These are phyloP conservation scores for Citropsis articulata DNA, from an alignment of 345 rosid species.

Conservation along the genomic window DNA sequence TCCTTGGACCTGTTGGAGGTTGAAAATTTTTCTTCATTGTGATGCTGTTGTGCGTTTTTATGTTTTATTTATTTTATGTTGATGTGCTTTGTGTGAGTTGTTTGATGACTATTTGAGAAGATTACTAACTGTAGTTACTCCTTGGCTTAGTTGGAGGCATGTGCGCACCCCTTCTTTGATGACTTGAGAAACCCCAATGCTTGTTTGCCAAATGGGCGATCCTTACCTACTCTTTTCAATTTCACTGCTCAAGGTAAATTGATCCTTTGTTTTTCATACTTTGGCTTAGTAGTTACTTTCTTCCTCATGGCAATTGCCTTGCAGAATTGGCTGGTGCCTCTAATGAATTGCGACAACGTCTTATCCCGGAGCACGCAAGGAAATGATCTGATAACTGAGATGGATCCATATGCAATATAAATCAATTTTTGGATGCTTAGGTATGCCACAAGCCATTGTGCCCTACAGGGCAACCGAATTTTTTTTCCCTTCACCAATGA, in stretches of 20 bases:
- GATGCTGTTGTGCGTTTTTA: not conserved
- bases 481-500: not conserved
- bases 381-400: conserved; percentile 26
- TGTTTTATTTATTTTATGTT: not conserved
- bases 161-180: conserved; percentile 96
- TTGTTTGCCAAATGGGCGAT: conserved; percentile 80
- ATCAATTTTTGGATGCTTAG: conserved; percentile 19
- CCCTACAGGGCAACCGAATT: not conserved
- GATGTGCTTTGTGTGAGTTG: not conserved
- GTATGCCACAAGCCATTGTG: conserved; percentile 12
- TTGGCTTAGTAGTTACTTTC: not conserved
- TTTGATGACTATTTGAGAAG: not conserved
- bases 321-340: conserved; percentile 91
- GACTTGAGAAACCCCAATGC: conserved; percentile 74
- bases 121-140: not conserved
- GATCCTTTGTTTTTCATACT: not conserved
- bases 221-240: conserved; percentile 85
- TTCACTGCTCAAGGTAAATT: conserved; percentile 86
- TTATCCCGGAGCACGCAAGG: conserved; percentile 66
- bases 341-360: conserved; percentile 65
- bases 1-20: not conserved
- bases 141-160: conserved; percentile 77
- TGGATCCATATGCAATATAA: conserved; percentile 7
- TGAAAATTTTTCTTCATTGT: not conserved
- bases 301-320: conserved; percentile 17